These are phyloP conservation scores for Phytophthora capsici DNA, from an alignment of 352 stramenopile genomes.

Conservation along the genomic window DNA sequence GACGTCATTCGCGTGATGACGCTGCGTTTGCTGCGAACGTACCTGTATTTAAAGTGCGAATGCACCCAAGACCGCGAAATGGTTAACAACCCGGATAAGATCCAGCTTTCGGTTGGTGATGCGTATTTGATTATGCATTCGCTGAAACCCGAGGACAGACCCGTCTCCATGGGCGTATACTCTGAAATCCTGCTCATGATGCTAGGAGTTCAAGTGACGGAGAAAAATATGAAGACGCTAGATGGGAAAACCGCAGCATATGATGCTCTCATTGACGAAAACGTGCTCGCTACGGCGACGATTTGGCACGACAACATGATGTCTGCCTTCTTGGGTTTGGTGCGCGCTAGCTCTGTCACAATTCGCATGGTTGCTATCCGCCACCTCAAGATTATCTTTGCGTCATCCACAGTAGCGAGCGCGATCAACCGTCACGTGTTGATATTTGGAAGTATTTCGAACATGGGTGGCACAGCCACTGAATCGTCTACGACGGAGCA, in stretches of 20 bases:
- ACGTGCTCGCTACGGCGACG: conserved; percentile 50
- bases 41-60: conserved; percentile 79
- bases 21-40: conserved; percentile 77
- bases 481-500: conserved; percentile 82
- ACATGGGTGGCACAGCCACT: conserved; percentile 62
- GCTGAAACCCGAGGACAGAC: conserved; percentile 67
- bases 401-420: conserved; percentile 60
- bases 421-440: conserved; percentile 80
- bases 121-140: conserved; percentile 85
- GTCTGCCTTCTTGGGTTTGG: conserved; percentile 62
- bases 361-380: conserved; percentile 71
- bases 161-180: conserved; percentile 81
- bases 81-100: conserved; percentile 70
- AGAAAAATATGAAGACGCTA: conserved; percentile 56
- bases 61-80: conserved; percentile 71
- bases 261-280: conserved; percentile 63
- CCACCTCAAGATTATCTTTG: conserved; percentile 73
- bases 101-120: conserved; percentile 79
- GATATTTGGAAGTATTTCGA: conserved; percentile 83
- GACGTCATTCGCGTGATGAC: conserved; percentile 85
- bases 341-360: conserved; percentile 59
- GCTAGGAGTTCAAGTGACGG: conserved; percentile 73
- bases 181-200: conserved; percentile 81
- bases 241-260: conserved; percentile 56
- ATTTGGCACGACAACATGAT: conserved; percentile 81